phyloP scores from a whole-genome alignment of 2,329 filamentous ascomycete species.

The Teratosphaeriaceae sp. region DNA sequence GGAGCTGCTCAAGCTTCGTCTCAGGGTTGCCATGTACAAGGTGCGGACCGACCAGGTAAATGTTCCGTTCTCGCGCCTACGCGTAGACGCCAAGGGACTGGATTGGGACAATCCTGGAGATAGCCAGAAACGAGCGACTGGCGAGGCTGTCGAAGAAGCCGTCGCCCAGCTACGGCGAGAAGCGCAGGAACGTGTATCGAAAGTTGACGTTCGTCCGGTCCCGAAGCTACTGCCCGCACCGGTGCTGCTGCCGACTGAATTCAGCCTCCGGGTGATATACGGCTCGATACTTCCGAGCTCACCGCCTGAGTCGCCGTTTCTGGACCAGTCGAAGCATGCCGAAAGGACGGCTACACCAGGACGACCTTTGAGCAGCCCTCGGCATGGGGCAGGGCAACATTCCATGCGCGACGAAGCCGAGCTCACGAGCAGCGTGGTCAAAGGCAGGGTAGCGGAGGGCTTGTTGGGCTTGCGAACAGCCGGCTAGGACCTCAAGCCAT shows the following conservation, averaged over 20 bases:
- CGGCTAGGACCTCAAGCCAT: background rate
- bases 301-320: conserved; percentile 15
- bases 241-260: conserved; percentile 32
- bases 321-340: background rate
- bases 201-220: background rate
- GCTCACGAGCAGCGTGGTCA: conserved; percentile 42
- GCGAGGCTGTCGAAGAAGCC: conserved; percentile 19
- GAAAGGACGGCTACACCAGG: no score
- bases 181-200: conserved; percentile 6
- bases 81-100: conserved; percentile 3
- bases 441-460: conserved; percentile 47
- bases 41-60: conserved; percentile 64
- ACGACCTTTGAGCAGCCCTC: no score
- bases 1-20: conserved; percentile 59
- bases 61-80: conserved; percentile 56
- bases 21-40: conserved; percentile 68
- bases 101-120: background rate
- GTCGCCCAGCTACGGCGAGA: conserved; percentile 19
- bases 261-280: conserved; percentile 32
- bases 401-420: conserved; percentile 17
- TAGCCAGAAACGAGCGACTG: conserved; percentile 5
- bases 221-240: conserved; percentile 32
- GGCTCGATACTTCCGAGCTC: conserved; percentile 26
- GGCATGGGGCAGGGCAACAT: no score
- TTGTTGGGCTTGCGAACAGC: conserved; percentile 41